A percentile compares a stretch with the other conserved stretches of the same genome.
Evolutionary conservation across 257 asterid genomes (phyloP).

Genomic region (Coffea canephora): DNA sequence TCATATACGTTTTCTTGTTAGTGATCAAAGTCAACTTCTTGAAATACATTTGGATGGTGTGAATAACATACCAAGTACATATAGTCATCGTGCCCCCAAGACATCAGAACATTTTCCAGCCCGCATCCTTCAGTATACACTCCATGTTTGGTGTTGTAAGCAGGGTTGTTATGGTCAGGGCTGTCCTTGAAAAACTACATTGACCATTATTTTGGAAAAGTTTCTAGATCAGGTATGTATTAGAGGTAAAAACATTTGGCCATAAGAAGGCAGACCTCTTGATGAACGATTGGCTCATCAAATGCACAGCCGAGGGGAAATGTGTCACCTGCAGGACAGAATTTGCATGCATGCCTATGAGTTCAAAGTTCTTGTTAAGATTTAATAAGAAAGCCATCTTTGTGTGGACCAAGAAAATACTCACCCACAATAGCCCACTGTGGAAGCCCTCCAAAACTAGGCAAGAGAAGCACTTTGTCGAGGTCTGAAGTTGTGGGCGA

Average conservation of each 20-base stretch:
- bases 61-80: slow-evolving; percentile 40
- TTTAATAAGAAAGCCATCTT: background rate
- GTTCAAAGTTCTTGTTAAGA: background rate
- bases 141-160: slow-evolving; percentile 42
- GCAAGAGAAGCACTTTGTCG: slow-evolving; percentile 41
- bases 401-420: background rate
- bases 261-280: slow-evolving; percentile 25
- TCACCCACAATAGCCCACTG: slow-evolving; percentile 50
- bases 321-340: slow-evolving; percentile 35
- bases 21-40: background rate
- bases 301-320: slow-evolving; percentile 53
- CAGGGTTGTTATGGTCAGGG: slow-evolving; percentile 21
- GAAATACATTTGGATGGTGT: background rate
- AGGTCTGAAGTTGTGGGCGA: slow-evolving; percentile 23
- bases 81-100: slow-evolving; percentile 20
- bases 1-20: background rate
- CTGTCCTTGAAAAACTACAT: slow-evolving; percentile 35
- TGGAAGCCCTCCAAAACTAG: slow-evolving; percentile 45
- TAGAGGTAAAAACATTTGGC: no score
- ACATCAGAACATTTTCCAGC: slow-evolving; percentile 31
- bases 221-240: background rate
- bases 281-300: slow-evolving; percentile 42
- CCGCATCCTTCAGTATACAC: slow-evolving; percentile 46
- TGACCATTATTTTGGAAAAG: background rate
- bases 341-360: background rate